A percentile compares a stretch with the other conserved stretches of the same genome.
Evolutionary conservation across 495 filamentous ascomycete species (phyloP).

Genomic region (Aspergillus haitiensis): DNA sequence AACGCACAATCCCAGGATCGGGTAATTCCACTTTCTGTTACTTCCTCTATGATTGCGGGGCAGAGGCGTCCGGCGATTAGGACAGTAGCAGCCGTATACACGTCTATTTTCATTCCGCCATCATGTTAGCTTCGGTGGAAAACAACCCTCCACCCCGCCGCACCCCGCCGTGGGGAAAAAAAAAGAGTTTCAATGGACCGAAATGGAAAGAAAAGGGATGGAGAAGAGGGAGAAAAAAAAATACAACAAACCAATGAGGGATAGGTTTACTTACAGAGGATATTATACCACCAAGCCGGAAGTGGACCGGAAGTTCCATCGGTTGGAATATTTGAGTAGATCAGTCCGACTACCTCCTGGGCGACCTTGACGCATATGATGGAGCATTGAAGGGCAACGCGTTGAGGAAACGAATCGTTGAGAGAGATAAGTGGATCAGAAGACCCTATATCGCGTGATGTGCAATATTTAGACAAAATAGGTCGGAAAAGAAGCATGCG

Average conservation of each 20-base stretch:
- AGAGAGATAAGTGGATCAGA: conserved; percentile 29
- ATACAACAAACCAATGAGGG: neutral
- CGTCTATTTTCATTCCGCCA: conserved; percentile 21
- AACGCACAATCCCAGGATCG: conserved; percentile 37
- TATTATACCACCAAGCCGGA: conserved; percentile 46
- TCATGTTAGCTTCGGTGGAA: neutral
- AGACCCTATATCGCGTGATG: conserved; percentile 28
- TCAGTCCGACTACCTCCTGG: conserved; percentile 38
- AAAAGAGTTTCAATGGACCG: neutral
- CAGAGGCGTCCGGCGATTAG: conserved; percentile 39
- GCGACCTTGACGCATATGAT: conserved; percentile 41
- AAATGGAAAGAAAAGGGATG: neutral
- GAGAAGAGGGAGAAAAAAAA: neutral
- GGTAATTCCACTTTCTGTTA: conserved; percentile 29
- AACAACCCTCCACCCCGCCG: no score
- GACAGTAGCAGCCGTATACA: conserved; percentile 43
- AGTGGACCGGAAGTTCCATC: conserved; percentile 39
- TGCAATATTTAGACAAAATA: conserved; percentile 38
- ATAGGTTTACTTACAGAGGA: conserved; percentile 31
- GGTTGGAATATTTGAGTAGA: conserved; percentile 34
- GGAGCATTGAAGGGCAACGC: conserved; percentile 41
- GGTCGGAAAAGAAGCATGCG: conserved; percentile 42
- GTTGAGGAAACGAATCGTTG: conserved; percentile 38
- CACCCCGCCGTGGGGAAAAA: neutral
- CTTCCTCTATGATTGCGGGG: conserved; percentile 32